A percentile compares a stretch with the other conserved stretches of the same genome.
Evolutionary conservation across 805 yeast species (phyloP).

Genomic region (Blastobotrys parvus): DNA sequence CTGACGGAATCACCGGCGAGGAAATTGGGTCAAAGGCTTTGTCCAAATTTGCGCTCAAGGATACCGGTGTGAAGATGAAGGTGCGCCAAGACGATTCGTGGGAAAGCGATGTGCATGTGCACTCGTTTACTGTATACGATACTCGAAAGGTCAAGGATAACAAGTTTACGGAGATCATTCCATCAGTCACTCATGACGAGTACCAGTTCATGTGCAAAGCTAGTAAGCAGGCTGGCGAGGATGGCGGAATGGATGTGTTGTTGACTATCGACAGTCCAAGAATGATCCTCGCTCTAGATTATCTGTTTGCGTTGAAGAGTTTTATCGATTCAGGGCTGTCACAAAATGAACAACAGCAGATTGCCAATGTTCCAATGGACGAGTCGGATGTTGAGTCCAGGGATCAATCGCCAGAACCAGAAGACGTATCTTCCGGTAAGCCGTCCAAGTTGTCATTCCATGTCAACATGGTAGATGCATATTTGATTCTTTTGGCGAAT

Average conservation of each 20-base stretch:
- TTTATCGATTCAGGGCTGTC: slow-evolving; percentile 48
- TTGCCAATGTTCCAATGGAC: slow-evolving; percentile 3
- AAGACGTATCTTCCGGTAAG: slow-evolving; percentile 7
- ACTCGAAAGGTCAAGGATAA: slow-evolving; percentile 53
- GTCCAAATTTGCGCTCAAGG: slow-evolving; percentile 53
- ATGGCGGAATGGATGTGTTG: slow-evolving; percentile 40
- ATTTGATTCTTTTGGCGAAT: slow-evolving; percentile 73
- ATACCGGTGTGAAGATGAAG: slow-evolving; percentile 42
- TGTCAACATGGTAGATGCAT: slow-evolving; percentile 66
- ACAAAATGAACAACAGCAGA: slow-evolving; percentile 10
- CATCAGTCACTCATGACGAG: slow-evolving; percentile 51
- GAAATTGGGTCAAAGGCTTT: slow-evolving; percentile 30
- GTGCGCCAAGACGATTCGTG: slow-evolving; percentile 49
- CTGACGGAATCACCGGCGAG: slow-evolving; percentile 15
- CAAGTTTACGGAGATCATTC: slow-evolving; percentile 73
- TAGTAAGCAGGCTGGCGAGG: slow-evolving; percentile 4
- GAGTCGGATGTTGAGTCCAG: slow-evolving; percentile 9
- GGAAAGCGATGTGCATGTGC: slow-evolving; percentile 52
- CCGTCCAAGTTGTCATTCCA: slow-evolving; percentile 24
- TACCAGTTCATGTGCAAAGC: slow-evolving; percentile 63
- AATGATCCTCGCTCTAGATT: slow-evolving; percentile 77
- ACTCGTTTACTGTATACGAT: slow-evolving; percentile 73
- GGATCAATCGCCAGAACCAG: slow-evolving; percentile 1
- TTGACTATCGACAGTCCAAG: slow-evolving; percentile 73
- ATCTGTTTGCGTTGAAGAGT: slow-evolving; percentile 62